Evolutionary conservation across 352 stramenopile species (phyloP).

Genomic region (Blastocystis sp.): DNA sequence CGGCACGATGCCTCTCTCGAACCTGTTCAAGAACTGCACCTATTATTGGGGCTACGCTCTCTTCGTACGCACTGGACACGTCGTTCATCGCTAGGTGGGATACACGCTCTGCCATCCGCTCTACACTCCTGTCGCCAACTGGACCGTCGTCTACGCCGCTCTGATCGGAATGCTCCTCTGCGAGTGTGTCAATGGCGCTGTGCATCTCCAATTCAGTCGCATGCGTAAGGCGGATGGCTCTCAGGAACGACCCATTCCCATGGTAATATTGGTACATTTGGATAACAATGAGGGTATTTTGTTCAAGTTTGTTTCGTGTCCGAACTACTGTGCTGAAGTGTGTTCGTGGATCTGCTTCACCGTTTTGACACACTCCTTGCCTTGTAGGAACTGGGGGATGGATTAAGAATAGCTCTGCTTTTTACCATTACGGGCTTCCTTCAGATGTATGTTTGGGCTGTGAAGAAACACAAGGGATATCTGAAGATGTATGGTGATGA

Average conservation of each 20-base stretch:
- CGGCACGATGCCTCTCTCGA: conserved; percentile 77
- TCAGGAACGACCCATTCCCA: conserved; percentile 69
- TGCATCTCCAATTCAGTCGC: conserved; percentile 77
- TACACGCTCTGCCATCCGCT: conserved; percentile 76
- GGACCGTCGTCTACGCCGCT: neutral
- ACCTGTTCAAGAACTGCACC: conserved; percentile 82
- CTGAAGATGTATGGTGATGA: conserved; percentile 76
- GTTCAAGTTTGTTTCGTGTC: conserved; percentile 78
- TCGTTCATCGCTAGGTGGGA: conserved; percentile 66
- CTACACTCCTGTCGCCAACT: conserved; percentile 66
- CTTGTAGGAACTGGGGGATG: conserved; percentile 65
- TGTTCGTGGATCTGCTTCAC: conserved; percentile 80
- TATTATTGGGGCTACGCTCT: conserved; percentile 81
- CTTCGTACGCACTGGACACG: conserved; percentile 64
- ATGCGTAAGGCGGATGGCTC: conserved; percentile 74
- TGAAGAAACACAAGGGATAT: conserved; percentile 80
- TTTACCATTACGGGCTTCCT: conserved; percentile 78
- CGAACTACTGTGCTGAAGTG: conserved; percentile 83
- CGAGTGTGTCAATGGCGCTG: conserved; percentile 76
- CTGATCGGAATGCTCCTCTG: conserved; percentile 66
- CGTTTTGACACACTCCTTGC: conserved; percentile 74
- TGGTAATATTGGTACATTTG: neutral
- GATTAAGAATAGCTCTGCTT: conserved; percentile 68
- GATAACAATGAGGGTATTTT: conserved; percentile 64
- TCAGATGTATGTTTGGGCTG: conserved; percentile 80